Percentiles rank a stretch among this genome's conserved stretches.
phyloP scores from a whole-genome alignment of 108 stramenopile species.

The Aureococcus anophagefferens region DNA sequence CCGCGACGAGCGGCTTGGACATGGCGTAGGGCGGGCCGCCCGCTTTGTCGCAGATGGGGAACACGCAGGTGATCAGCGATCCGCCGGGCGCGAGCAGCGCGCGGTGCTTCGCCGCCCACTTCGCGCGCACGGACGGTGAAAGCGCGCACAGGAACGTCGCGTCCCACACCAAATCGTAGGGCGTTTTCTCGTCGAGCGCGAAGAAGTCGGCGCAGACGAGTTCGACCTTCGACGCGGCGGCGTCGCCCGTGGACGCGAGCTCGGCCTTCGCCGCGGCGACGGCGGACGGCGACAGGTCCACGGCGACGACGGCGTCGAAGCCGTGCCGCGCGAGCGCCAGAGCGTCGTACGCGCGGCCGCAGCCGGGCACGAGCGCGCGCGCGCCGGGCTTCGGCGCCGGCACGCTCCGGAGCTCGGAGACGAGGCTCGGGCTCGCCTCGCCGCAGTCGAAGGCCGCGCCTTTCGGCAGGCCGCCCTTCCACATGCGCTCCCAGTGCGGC shows the following conservation, averaged over 20 bases:
- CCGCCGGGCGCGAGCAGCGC: conserved; percentile 25
- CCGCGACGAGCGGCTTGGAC: conserved; percentile 3
- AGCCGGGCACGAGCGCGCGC: conserved; percentile 6
- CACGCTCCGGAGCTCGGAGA: not conserved
- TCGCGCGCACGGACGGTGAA: conserved; percentile 15
- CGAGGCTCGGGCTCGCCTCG: not conserved
- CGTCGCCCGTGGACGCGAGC: not conserved
- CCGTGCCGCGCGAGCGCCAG: conserved; percentile 7
- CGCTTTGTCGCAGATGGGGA: conserved; percentile 28
- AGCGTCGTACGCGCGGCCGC: conserved; percentile 12
- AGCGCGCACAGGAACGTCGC: conserved; percentile 41
- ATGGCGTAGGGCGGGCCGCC: conserved; percentile 31
- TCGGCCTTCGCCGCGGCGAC: not conserved
- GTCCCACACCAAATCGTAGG: conserved; percentile 33
- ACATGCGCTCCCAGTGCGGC: conserved; percentile 1
- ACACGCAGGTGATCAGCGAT: conserved; percentile 26
- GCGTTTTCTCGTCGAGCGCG: conserved; percentile 4
- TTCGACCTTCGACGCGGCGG: not conserved
- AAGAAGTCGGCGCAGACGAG: conserved; percentile 1
- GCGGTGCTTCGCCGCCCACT: conserved; percentile 25
- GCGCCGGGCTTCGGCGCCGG: not conserved
- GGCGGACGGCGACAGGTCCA: conserved; percentile 5
- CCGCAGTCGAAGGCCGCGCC: not conserved
- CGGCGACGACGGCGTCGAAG: conserved; percentile 2
- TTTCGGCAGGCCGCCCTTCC: conserved; percentile 2